Conservation (phyloP, 257 asterid species). For the Primulina huaijiensis region DNA sequence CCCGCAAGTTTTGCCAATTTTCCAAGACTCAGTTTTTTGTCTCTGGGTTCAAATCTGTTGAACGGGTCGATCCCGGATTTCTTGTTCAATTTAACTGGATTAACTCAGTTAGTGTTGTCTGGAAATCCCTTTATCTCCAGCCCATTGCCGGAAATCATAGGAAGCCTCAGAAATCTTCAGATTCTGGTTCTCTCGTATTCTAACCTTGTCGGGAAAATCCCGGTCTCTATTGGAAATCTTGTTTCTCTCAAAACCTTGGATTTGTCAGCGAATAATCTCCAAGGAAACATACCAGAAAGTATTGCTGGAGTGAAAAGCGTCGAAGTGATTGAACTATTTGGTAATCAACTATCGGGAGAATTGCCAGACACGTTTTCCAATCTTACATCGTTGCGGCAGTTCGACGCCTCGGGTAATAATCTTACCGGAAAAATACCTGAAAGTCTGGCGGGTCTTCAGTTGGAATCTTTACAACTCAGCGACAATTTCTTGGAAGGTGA, state of each 20-base stretch:
- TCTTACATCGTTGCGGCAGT: conserved; percentile 43
- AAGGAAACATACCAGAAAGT: conserved; percentile 59
- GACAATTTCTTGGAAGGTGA: conserved; percentile 64
- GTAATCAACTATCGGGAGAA: conserved; percentile 61
- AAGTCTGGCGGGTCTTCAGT: conserved; percentile 46
- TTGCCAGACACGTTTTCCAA: conserved; percentile 59
- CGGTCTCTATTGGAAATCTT: conserved; percentile 55
- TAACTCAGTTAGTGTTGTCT: conserved; percentile 47
- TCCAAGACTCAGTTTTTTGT: conserved; percentile 44
- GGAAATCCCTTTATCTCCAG: conserved; percentile 49
- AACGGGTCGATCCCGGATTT: conserved; percentile 71
- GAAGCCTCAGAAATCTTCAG: conserved; percentile 58
- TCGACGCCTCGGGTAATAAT: conserved; percentile 67
- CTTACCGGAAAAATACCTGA: conserved; percentile 66
- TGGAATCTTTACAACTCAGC: conserved; percentile 50
- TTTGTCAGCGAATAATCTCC: conserved; percentile 46
- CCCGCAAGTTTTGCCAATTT: conserved; percentile 55
- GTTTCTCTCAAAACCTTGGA: conserved; percentile 48
- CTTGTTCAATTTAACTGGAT: conserved; percentile 52
- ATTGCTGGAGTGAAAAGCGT: conserved; percentile 45
- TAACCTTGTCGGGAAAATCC: conserved; percentile 55
- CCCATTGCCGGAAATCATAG: conserved; percentile 52
- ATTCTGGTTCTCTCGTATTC: conserved; percentile 30
- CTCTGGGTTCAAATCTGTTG: conserved; percentile 46
- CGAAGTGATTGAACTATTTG: conserved; percentile 50